Base-by-base conservation (phyloP, 768 basidiomycete genomes). In the Leccinum fibrillosum region DNA sequence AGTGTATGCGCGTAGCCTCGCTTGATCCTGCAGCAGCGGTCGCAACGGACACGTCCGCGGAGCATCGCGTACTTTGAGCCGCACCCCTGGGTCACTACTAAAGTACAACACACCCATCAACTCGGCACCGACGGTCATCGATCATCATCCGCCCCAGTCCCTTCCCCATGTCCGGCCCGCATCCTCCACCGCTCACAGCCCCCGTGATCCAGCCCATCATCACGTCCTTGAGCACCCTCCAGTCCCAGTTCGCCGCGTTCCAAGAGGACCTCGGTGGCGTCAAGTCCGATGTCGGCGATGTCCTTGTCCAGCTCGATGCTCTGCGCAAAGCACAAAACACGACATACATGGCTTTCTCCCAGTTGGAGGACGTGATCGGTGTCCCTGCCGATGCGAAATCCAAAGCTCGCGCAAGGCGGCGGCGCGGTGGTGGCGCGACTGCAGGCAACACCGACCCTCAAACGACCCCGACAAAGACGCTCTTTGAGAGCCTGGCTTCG, bases 291-390 rank as follows among this genome's bases (percentile, higher is more conserved):
- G 30, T 70, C 51, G 56, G 49, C 47, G 62, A 59, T 48, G 53
- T 50, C 12, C 61, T 71, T 6, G 12, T 39, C 5, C 61, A 66
- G 48, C 62, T 70, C 15, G 57, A 52, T 15, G 17, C 57, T 19
- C 8, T 70, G 4, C 53, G 60, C 34, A 60, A 53, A 11, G 44
- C 59, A 0, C 69, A 69, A 49, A 56, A 19, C 28, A 58, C 47
- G 53, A 57, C 66, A 0, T 53, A 45, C 37, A 44, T 23, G 5
- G 25, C 53, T 13, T n/a, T 69, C 44, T 45, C 57, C 0, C 56
- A 47, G 5, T 23, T 71, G 42, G 62, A 69, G 49, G 21, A 8
- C 17, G 55, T 54, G 1, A 49, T 71, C 15, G 63, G 67, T 8
- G 47, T 61, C n/a, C 6, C 52, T 21, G 12, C 54, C 5, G 17